A percentile compares a stretch with the other conserved stretches of the same genome.
These are phyloP conservation scores for Sapria himalayana DNA, from an alignment of 345 rosid genomes.

Conservation along the genomic window DNA sequence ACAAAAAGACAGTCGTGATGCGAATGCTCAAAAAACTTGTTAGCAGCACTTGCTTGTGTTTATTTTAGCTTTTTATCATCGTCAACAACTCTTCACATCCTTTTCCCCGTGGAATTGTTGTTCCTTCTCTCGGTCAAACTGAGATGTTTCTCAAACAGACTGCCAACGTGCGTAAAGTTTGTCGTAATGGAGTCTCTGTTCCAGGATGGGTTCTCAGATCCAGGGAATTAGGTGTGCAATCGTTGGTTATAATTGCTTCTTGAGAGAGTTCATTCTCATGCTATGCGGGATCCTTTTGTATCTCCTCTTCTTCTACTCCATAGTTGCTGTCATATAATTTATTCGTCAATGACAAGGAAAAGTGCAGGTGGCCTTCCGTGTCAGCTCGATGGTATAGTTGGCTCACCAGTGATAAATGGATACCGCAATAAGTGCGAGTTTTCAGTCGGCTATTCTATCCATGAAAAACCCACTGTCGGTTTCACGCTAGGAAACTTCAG, in stretches of 20 bases:
- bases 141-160: slow-evolving; percentile 33
- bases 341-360: no score
- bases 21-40: slow-evolving; percentile 82
- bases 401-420: slow-evolving; percentile 65
- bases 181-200: slow-evolving; percentile 63
- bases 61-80: neutral
- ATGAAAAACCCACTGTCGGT: slow-evolving; percentile 70
- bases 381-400: slow-evolving; percentile 59
- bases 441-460: slow-evolving; percentile 64
- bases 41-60: slow-evolving; percentile 7
- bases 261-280: neutral
- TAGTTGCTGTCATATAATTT: no score
- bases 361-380: slow-evolving; percentile 78
- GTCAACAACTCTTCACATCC: slow-evolving; percentile 1
- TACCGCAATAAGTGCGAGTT: slow-evolving; percentile 90
- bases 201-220: slow-evolving; percentile 77
- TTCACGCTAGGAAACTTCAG: slow-evolving; percentile 87
- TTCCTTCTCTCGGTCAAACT: no score
- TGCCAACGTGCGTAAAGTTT: slow-evolving; percentile 76
- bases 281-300: neutral
- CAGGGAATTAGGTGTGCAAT: slow-evolving; percentile 80
- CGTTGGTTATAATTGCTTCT: no score
- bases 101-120: no score
- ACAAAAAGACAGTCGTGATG: slow-evolving; percentile 29
- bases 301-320: neutral